phyloP scores from a whole-genome alignment of 352 stramenopile species.

The Phytophthora hibernalis region DNA sequence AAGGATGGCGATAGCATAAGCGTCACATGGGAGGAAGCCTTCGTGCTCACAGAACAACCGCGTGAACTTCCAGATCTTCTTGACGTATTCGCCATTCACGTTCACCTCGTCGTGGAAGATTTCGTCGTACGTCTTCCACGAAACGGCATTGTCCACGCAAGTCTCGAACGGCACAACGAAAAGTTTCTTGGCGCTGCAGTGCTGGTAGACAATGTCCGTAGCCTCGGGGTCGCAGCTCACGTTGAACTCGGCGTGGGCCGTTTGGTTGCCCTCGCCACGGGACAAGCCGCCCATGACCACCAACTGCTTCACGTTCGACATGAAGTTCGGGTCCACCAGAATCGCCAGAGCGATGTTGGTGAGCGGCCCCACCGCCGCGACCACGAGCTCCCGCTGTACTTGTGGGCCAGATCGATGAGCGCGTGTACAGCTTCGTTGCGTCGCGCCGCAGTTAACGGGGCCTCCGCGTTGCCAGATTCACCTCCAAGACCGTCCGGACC shows the following conservation, averaged over 20 bases:
- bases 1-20: slow-evolving; percentile 75
- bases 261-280: slow-evolving; percentile 75
- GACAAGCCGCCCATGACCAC: slow-evolving; percentile 82
- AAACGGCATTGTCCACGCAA: slow-evolving; percentile 53
- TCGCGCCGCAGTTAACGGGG: slow-evolving; percentile 30
- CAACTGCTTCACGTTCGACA: slow-evolving; percentile 64
- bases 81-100: slow-evolving; percentile 55
- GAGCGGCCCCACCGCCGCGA: slow-evolving; percentile 77
- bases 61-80: slow-evolving; percentile 69
- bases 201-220: slow-evolving; percentile 73
- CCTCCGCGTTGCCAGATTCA: slow-evolving; percentile 49
- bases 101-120: slow-evolving; percentile 60
- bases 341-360: slow-evolving; percentile 85
- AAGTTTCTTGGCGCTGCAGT: slow-evolving; percentile 68
- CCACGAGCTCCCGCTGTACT: slow-evolving; percentile 74
- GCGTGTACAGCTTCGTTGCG: slow-evolving; percentile 75
- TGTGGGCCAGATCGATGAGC: slow-evolving; percentile 64
- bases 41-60: slow-evolving; percentile 48
- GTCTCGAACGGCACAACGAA: slow-evolving; percentile 80
- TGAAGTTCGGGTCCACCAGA: slow-evolving; percentile 73
- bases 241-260: slow-evolving; percentile 80
- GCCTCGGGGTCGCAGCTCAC: slow-evolving; percentile 84
- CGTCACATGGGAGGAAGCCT: slow-evolving; percentile 76
- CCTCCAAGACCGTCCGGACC: slow-evolving; percentile 78
- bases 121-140: slow-evolving; percentile 74